Evolutionary conservation across 768 basidiomycete species (phyloP), one percentile per base, ranked within the genome.

Genomic region (Suillus subalutaceus): DNA sequence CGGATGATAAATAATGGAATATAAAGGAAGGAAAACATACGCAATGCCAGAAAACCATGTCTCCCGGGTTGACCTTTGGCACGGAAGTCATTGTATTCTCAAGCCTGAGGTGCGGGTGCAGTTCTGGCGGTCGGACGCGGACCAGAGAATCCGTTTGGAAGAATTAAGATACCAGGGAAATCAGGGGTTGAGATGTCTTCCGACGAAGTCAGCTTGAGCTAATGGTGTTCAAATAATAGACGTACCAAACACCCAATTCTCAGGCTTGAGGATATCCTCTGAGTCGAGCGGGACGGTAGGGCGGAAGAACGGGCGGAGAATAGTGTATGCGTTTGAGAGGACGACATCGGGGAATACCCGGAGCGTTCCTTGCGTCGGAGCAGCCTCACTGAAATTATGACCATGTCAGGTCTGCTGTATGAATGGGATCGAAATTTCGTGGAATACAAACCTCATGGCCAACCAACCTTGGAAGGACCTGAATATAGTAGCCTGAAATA

Each of bases 21-120:
- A 26, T 4, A 10, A n/a, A 32, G 66, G 4, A 64, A 43, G 6
- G 5, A 30, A 70, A 1, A 68, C 79, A 43, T 64, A 84, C 86
- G 66, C 88, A 89, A 69, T 91, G 90, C 90, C 91, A 92, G 77
- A 90, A 92, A 5, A 91, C 90, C 70, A 89, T 87, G 71, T 93
- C 92, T 3, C 92, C 92, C 0, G 92, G 91, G 62, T 82, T 79
- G 7, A 93, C 91, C 67, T 82, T 85, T 1, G 91, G 91, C 8
- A 91, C 81, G 2, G 88, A 86, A 32, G 86, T 85, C 90, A 93
- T 92, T 1, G 87, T 87, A 62, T 84, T 77, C 1, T 83, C 82
- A 1, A 92, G 81, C 65, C 80, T 79, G 62, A 93, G 79, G 72
- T 94, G 89, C 7, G 92, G 92, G 72, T 93, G 91, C 1, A 83